phyloP scores from a whole-genome alignment of 306 rosid genomes.

The Inga oerstediana region DNA sequence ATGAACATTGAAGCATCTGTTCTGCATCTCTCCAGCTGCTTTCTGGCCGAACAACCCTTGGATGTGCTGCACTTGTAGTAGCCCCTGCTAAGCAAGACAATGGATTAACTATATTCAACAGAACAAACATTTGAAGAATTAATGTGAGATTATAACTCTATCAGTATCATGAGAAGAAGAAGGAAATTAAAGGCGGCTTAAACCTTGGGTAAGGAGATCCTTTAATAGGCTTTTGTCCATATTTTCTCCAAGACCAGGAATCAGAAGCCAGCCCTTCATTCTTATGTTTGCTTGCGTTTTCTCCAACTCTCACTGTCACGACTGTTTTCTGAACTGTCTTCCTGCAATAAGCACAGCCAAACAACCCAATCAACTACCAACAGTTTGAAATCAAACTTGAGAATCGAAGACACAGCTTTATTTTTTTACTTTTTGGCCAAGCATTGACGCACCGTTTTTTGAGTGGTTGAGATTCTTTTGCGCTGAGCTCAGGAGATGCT shows the following conservation, averaged over 20 bases:
- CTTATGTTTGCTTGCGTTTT: constrained; percentile 72
- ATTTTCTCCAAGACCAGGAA: constrained; percentile 98
- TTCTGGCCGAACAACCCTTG: constrained; percentile 94
- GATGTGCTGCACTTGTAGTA: constrained; percentile 91
- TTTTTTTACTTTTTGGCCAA: neutral
- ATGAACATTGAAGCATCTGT: constrained; percentile 84
- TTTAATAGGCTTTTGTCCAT: constrained; percentile 95
- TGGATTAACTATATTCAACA: neutral
- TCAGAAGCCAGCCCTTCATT: constrained; percentile 92
- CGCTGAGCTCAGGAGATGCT: constrained; percentile 36
- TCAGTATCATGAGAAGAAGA: neutral
- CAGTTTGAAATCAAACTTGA: neutral
- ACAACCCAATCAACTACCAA: neutral
- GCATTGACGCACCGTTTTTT: constrained; percentile 53
- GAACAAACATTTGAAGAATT: neutral
- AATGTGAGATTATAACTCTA: neutral
- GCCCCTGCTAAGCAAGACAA: constrained; percentile 50
- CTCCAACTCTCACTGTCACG: constrained; percentile 69
- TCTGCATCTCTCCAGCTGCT: constrained; percentile 92
- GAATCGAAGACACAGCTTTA: neutral
- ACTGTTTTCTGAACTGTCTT: constrained; percentile 49
- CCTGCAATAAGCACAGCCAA: constrained; percentile 44
- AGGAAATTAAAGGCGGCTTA: constrained; percentile 13
- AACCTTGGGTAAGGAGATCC: constrained; percentile 99
- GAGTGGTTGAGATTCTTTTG: constrained; percentile 52